Evolutionary conservation across 2,329 filamentous ascomycete species (phyloP).

Genomic region (Xylaria sp.): DNA sequence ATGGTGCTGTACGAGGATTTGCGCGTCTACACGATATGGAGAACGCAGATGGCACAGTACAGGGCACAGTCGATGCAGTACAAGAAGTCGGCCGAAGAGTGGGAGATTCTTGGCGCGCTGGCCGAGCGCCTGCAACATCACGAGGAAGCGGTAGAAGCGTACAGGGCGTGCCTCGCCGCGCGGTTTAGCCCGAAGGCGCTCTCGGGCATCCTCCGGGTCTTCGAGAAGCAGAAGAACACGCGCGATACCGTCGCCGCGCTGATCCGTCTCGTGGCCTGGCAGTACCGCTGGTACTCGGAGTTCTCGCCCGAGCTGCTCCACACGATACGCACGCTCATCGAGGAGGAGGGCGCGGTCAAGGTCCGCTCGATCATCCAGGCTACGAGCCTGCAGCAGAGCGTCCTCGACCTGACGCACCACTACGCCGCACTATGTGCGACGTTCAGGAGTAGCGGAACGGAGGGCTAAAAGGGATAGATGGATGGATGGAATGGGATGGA

Average conservation of each 20-base stretch:
- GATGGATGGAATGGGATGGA: neutral
- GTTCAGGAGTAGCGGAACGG: constrained; percentile 91
- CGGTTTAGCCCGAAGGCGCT: constrained; percentile 94
- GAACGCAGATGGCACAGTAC: constrained; percentile 96
- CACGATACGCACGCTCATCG: constrained; percentile 88
- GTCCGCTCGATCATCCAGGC: constrained; percentile 96
- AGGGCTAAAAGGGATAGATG: constrained; percentile 59
- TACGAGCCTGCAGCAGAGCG: constrained; percentile 88
- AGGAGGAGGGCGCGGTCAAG: constrained; percentile 97
- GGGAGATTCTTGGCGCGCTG: constrained; percentile 94
- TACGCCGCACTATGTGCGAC: constrained; percentile 94
- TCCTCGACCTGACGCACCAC: constrained; percentile 92
- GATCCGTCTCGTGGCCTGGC: constrained; percentile 93
- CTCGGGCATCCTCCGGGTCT: constrained; percentile 77
- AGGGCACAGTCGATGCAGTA: constrained; percentile 92
- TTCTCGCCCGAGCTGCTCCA: constrained; percentile 91
- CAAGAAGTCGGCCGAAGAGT: constrained; percentile 95
- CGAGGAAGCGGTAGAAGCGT: constrained; percentile 91
- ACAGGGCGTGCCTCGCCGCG: constrained; percentile 81
- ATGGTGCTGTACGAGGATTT: constrained; percentile 99
- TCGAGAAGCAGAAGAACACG: constrained; percentile 77
- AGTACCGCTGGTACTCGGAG: constrained; percentile 99
- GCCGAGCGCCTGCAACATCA: constrained; percentile 91
- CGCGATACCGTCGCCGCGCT: constrained; percentile 81
- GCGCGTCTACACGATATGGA: constrained; percentile 98